Base-by-base conservation (phyloP, 2,329 filamentous ascomycete species). In the Colletotrichum neosansevieriae region DNA sequence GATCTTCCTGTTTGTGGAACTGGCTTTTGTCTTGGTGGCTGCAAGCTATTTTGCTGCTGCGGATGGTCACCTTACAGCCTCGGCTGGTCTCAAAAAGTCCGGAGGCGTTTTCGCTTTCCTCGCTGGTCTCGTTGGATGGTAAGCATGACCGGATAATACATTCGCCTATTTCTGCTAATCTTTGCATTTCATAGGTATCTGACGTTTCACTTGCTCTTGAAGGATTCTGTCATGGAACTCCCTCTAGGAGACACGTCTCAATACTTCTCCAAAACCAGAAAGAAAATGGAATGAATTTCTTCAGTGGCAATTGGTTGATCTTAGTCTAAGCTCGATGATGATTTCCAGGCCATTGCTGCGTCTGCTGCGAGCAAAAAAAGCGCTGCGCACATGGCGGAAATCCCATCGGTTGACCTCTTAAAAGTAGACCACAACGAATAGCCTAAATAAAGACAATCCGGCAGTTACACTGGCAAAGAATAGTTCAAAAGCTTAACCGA, bases 41-140 rank as follows among this genome's bases (percentile, higher is more conserved):
- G 73, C 72, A 6, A 73, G 73, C 67, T 74, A 74, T 34, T 75
- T 76, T 34, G 73, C 74, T 0, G 70, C 64, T 4, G 74, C 74
- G 2, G 74, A 75, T 12, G 74, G 73, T 2, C 66, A 74, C 9
- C 12, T 36, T 1, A 36, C 51, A 1, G 58, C 69, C 1, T 71
- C 72, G 4, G 42, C 60, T 2, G 58, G 54, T 0, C 51, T 76
- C 4, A 74, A 74, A 50, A 74, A 75, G 42, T 50, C 72, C 0
- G 73, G 71, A 2, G 74, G 74, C 6, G 73, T 68, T 0, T 73
- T 73, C 24, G 74, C 71, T 9, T 75, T 75, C 45, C 49, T 76
- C 1, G 73, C 74, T 11, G 74, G 74, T 5, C 71, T 75, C 15
- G 58, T 73, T 11, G 73, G 73, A 51, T 76, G 74, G 74, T 74